Percentiles rank a stretch among this genome's conserved stretches.
phyloP scores from a whole-genome alignment of 768 basidiomycete species.

The Omphalotus guepiniiformis region DNA sequence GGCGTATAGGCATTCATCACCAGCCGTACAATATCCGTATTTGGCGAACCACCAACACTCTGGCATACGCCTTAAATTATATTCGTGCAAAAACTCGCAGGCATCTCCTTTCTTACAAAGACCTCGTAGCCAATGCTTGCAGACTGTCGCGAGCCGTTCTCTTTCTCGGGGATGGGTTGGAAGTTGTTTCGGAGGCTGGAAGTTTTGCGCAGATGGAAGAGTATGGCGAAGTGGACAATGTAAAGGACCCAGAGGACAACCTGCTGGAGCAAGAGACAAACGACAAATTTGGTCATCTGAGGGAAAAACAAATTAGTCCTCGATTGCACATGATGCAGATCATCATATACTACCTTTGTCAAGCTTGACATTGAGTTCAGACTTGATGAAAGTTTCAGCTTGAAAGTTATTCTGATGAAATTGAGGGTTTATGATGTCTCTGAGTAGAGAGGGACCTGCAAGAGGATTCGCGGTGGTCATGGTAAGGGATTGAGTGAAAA shows the following conservation, averaged over 20 bases:
- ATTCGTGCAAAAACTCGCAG: constrained; percentile 99
- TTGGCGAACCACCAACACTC: constrained; percentile 99
- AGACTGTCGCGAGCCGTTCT: constrained; percentile 86
- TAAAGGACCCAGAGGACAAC: constrained; percentile 88
- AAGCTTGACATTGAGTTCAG: constrained; percentile 78
- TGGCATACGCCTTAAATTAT: constrained; percentile 96
- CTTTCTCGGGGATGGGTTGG: constrained; percentile 82
- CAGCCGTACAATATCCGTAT: constrained; percentile 95
- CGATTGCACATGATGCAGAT: neutral
- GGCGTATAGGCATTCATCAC: constrained; percentile 96
- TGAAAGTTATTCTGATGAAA: constrained; percentile 92
- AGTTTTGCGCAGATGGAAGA: constrained; percentile 81
- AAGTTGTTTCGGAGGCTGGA: constrained; percentile 78
- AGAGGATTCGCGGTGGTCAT: constrained; percentile 47
- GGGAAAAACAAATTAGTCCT: constrained; percentile 1
- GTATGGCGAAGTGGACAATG: constrained; percentile 94
- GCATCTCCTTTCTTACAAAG: constrained; percentile 97
- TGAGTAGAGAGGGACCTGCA: constrained; percentile 52
- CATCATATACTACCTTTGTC: constrained; percentile 71
- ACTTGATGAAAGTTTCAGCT: constrained; percentile 78
- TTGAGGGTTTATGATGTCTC: constrained; percentile 79
- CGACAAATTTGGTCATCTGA: constrained; percentile 94
- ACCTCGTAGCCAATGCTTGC: constrained; percentile 98
- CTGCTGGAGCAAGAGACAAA: constrained; percentile 71
- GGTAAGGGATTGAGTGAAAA: constrained; percentile 8